These are phyloP conservation scores for Striga asiatica DNA, from an alignment of 257 asterid genomes.

Conservation along the genomic window DNA sequence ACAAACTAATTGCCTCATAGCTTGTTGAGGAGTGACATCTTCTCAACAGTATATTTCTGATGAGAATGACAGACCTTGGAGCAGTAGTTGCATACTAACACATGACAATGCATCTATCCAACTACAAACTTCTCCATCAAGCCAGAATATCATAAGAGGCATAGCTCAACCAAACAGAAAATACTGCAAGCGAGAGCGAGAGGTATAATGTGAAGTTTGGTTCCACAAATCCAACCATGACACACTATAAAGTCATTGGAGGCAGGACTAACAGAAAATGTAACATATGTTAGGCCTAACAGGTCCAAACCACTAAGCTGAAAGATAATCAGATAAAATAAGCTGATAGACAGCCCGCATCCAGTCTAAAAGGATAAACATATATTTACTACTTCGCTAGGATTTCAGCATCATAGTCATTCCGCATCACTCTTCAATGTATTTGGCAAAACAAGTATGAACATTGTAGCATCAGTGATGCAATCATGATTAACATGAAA, in stretches of 20 bases:
- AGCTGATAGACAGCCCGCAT: too few species aligned
- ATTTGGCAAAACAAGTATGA: not conserved
- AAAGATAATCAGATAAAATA: not conserved
- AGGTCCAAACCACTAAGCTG: not conserved
- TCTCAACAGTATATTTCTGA: not conserved
- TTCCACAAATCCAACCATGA: not conserved
- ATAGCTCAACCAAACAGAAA: not conserved
- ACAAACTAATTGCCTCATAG: not conserved
- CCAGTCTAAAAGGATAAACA: too few species aligned
- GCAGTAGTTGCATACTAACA: not conserved
- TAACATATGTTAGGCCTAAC: not conserved
- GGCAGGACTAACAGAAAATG: not conserved
- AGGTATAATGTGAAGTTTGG: not conserved
- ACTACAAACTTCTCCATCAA: too few species aligned
- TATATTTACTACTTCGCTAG: not conserved
- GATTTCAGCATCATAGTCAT: not conserved
- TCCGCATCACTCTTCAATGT: not conserved
- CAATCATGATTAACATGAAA: conserved; percentile 1
- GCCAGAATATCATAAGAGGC: not conserved
- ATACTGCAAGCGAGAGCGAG: not conserved
- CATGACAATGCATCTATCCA: not conserved
- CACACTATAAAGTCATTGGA: not conserved
- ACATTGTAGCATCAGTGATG: not conserved
- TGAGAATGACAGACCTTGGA: not conserved
- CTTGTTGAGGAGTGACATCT: not conserved